phyloP scores from a whole-genome alignment of 306 rosid genomes.

The Vigna nakashimae region DNA sequence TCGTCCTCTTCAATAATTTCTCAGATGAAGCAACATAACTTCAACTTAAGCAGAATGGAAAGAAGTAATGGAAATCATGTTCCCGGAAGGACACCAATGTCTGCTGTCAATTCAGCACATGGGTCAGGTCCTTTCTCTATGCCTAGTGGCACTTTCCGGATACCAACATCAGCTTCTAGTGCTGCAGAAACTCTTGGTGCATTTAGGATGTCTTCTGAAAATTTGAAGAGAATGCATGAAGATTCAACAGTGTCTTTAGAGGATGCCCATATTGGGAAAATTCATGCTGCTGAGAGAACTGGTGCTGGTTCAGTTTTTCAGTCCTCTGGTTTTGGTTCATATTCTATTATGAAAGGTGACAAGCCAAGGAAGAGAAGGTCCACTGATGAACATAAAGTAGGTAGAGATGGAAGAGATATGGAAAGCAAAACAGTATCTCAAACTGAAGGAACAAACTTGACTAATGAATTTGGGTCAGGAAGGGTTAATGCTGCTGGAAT shows the following conservation, averaged over 20 bases:
- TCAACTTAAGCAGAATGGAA: constrained; percentile 47
- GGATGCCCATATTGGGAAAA: constrained; percentile 41
- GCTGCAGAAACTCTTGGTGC: constrained; percentile 53
- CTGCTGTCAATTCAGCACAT: constrained; percentile 45
- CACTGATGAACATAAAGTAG: constrained; percentile 39
- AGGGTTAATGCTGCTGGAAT: constrained; percentile 51
- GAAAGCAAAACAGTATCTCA: constrained; percentile 41
- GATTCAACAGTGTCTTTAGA: constrained; percentile 44
- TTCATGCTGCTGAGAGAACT: constrained; percentile 45
- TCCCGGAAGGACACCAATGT: constrained; percentile 49
- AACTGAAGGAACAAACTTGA: constrained; percentile 44
- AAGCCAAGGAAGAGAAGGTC: constrained; percentile 52
- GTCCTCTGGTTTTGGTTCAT: constrained; percentile 42
- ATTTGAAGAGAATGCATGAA: constrained; percentile 56
- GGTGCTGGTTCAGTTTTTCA: constrained; percentile 48
- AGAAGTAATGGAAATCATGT: constrained; percentile 35
- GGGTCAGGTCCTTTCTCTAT: constrained; percentile 48
- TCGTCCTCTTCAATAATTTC: constrained; percentile 48
- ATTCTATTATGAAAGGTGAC: constrained; percentile 50
- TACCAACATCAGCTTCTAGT: constrained; percentile 44
- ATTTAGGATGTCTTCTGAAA: constrained; percentile 44
- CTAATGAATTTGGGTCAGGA: constrained; percentile 51
- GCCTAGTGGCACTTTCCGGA: constrained; percentile 41
- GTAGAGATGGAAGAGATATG: constrained; percentile 30
- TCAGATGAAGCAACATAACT: constrained; percentile 45